phyloP scores from a whole-genome alignment of 2,329 filamentous ascomycete genomes.

The Xylaria sp. region DNA sequence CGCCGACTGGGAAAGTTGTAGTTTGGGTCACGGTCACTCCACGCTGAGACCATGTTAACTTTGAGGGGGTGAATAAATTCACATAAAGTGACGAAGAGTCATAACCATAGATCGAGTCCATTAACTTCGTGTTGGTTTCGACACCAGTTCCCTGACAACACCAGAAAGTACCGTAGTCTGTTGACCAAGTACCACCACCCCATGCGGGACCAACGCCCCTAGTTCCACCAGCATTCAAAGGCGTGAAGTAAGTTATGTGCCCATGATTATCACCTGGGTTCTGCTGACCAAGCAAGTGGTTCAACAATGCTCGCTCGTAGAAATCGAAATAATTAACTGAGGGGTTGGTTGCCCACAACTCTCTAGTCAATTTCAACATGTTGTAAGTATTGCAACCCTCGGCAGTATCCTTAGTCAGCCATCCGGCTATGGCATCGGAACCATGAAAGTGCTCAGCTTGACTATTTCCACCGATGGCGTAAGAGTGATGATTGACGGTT shows the following conservation, averaged over 20 bases:
- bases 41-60: conserved; percentile 57
- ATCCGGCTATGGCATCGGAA: conserved; percentile 59
- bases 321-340: conserved; percentile 62
- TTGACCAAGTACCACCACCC: conserved; percentile 66
- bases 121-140: conserved; percentile 65
- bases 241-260: conserved; percentile 65
- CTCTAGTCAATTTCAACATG: conserved; percentile 66
- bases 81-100: conserved; percentile 58
- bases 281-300: conserved; percentile 63
- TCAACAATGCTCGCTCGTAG: conserved; percentile 62
- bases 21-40: conserved; percentile 56
- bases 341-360: conserved; percentile 60
- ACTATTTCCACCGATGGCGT: conserved; percentile 66
- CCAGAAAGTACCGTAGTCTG: conserved; percentile 46
- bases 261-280: conserved; percentile 58
- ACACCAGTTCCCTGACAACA: conserved; percentile 57
- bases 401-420: conserved; percentile 59
- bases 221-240: conserved; percentile 59
- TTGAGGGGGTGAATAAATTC: conserved; percentile 62
- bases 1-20: conserved; percentile 56
- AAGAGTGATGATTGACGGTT: conserved; percentile 59
- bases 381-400: conserved; percentile 68
- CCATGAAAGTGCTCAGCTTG: conserved; percentile 63
- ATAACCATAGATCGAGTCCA: conserved; percentile 64
- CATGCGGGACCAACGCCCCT: conserved; percentile 63